Base-by-base conservation (phyloP, 1,139 yeast species). In the Taphrina deformans region DNA sequence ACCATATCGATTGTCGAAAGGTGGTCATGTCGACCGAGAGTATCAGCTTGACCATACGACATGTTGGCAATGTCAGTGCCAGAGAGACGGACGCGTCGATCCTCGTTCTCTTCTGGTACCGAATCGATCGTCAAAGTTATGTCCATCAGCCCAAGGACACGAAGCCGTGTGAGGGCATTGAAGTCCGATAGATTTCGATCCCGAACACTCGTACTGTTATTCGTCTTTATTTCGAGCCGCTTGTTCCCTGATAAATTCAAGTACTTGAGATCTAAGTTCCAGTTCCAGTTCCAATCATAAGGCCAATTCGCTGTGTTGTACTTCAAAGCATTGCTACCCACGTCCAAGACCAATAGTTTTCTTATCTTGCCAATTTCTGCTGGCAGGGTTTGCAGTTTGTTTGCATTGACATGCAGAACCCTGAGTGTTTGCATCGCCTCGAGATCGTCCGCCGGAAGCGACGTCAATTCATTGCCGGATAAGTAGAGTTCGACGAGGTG, bases 211-310 rank as follows among this genome's bases (percentile, higher is more conserved):
- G 79, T 45, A 79, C 76, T 60, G 80, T 74, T 73, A 79, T 79
- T 67, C 66, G 85, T 87, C 72, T 86, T 86, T 71, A 93, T 90
- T 73, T 93, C 99, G 69, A 95, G 85, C 69, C 97, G 82, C 73
- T 88, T 87, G 74, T 95, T 95, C 50, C 98, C 98, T 0, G 97
- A 89, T 69, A 95, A 86, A 74, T 92, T 93, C 73, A 95, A 82
- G 72, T 88, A 91, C 70, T 81, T 84, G 74, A 95, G 80, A 55
- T 86, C 85, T 65, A 82, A 79, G 73, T 93, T 95, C 80, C 86
- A 86, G 72, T 88, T 87, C 99, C 99, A 95, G 75, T 90, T 93
- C 98, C 98, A 93, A 75, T 93, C 99, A 73, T 90, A 92, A 6
- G 96, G 96, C 84, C 92, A 89, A 74, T 93, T 93, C 14, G 95